Conservation (phyloP, 257 asterid species). For the Penstemon davidsonii region DNA sequence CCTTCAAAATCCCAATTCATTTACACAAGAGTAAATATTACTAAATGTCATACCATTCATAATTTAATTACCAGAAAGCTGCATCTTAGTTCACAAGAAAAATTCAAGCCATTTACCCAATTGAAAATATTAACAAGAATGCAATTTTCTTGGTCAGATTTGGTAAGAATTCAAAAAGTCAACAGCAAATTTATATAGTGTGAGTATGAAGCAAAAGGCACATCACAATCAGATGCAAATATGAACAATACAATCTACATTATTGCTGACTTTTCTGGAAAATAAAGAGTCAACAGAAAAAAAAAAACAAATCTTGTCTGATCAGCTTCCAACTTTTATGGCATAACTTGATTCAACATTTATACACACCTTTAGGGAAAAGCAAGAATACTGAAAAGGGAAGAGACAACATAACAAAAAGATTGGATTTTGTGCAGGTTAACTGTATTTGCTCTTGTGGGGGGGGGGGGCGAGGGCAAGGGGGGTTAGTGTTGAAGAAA, state of each 20-base stretch:
- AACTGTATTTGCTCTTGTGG: no score
- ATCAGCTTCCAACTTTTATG: not conserved
- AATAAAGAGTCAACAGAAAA: not conserved
- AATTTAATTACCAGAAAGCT: not conserved
- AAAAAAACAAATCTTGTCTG: not conserved
- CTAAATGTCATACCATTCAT: not conserved
- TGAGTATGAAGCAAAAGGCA: not conserved
- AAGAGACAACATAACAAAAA: no score
- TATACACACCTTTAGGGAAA: no score
- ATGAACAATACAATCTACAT: constrained; percentile 19
- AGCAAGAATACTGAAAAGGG: no score
- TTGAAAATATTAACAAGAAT: not conserved
- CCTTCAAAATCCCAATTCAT: constrained; percentile 36
- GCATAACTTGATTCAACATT: not conserved
- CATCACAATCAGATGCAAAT: constrained; percentile 28
- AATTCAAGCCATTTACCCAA: not conserved
- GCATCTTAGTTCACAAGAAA: not conserved
- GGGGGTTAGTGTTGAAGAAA: not conserved
- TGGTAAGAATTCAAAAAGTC: constrained; percentile 18
- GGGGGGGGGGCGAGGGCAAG: no score
- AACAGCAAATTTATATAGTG: constrained; percentile 5
- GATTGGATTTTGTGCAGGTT: no score
- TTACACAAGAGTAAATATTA: not conserved
- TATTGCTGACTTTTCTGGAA: constrained; percentile 6
- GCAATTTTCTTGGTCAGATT: constrained; percentile 28